Conservation (phyloP, 75 land plant genomes). For the Chamaecyparis obtusa region DNA sequence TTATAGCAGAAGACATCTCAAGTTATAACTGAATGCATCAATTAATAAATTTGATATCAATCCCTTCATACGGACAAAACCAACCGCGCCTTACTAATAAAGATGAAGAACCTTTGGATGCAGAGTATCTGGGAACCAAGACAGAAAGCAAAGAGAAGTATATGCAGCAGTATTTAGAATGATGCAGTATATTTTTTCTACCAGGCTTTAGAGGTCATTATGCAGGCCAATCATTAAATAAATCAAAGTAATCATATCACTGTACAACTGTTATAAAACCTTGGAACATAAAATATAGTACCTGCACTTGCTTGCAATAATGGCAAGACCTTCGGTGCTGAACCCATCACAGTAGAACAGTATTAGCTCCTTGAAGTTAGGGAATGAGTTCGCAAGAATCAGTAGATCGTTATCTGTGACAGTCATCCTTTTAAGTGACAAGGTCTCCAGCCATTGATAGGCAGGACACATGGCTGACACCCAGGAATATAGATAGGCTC, state of each 20-base stretch:
- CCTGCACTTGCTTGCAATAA: slow-evolving; percentile 63
- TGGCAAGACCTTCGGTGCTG: slow-evolving; percentile 72
- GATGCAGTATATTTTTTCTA: not conserved
- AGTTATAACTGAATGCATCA: not conserved
- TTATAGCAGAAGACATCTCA: not conserved
- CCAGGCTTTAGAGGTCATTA: not conserved
- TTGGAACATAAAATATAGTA: slow-evolving; percentile 4
- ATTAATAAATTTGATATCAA: not conserved
- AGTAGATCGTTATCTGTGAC: slow-evolving; percentile 57
- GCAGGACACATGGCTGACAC: slow-evolving; percentile 32
- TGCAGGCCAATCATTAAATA: not conserved
- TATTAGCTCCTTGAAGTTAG: slow-evolving; percentile 44
- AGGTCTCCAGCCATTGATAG: slow-evolving; percentile 59
- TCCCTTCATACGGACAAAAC: not conserved
- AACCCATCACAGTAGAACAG: slow-evolving; percentile 83
- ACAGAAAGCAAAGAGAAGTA: not conserved
- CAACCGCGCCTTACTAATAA: not conserved
- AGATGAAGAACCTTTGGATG: not conserved
- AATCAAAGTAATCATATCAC: not conserved
- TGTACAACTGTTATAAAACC: not conserved
- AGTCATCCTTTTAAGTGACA: slow-evolving; percentile 72
- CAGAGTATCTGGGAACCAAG: not conserved
- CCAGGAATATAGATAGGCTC: slow-evolving; percentile 76
- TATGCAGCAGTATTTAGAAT: not conserved
- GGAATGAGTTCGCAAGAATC: slow-evolving; percentile 44